These are phyloP conservation scores for Halteria grandinella DNA, from an alignment of 73 alveolate species.

Conservation along the genomic window DNA sequence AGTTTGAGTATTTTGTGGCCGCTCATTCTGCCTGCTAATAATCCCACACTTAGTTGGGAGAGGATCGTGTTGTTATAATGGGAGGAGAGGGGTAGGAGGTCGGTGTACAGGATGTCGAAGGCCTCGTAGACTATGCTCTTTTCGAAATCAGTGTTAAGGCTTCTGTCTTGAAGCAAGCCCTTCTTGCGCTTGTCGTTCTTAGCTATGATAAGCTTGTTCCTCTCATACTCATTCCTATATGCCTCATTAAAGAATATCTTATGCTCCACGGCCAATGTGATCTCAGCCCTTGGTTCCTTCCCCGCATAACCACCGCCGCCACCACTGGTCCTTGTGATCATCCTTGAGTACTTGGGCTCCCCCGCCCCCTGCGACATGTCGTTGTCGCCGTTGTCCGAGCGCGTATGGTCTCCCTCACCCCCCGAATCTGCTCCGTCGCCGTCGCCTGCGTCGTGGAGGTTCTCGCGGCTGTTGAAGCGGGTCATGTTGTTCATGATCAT, in stretches of 20 bases:
- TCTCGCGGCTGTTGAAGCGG: conserved; percentile 10
- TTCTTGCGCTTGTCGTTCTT: conserved; percentile 50
- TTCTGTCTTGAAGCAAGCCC: conserved; percentile 24
- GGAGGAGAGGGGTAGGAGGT: too few relatives aligned
- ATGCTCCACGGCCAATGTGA: conserved; percentile 41
- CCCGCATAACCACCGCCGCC: too few relatives aligned
- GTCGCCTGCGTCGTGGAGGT: too few relatives aligned
- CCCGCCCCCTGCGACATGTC: too few relatives aligned
- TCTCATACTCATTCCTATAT: conserved; percentile 18
- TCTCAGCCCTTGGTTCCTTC: too few relatives aligned
- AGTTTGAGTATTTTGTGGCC: not conserved
- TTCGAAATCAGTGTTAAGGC: conserved; percentile 23
- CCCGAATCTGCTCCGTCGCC: too few relatives aligned
- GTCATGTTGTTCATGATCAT: conserved; percentile 30
- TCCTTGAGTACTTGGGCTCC: too few relatives aligned
- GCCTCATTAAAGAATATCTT: conserved; percentile 40
- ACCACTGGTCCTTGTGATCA: too few relatives aligned
- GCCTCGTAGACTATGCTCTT: conserved; percentile 35
- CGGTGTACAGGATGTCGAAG: too few relatives aligned
- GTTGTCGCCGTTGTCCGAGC: too few relatives aligned
- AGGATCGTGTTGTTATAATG: too few relatives aligned
- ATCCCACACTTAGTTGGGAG: not conserved
- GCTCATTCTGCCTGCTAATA: conserved; percentile 18
- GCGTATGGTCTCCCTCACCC: too few relatives aligned
- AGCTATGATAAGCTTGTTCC: conserved; percentile 7